A percentile compares a stretch with the other conserved stretches of the same genome.
phyloP scores from a whole-genome alignment of 2,329 filamentous ascomycete species.

The Penicillium sp. region DNA sequence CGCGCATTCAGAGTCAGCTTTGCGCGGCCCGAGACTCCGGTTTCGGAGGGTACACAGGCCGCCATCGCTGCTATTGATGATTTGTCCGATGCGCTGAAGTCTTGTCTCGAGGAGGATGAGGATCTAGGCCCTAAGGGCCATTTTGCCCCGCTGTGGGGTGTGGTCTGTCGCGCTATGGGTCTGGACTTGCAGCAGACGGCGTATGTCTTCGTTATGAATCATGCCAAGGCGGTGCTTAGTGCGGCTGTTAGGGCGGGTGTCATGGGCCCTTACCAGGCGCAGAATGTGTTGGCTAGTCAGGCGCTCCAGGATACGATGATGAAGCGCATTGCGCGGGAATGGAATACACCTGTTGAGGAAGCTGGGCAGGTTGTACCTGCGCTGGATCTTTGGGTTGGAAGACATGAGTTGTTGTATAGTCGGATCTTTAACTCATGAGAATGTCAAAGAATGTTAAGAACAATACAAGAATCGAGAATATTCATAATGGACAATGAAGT shows the following conservation, averaged over 20 bases:
- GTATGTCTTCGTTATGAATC: constrained; percentile 56
- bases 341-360: constrained; percentile 43
- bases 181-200: constrained; percentile 47
- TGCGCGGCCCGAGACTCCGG: constrained; percentile 8
- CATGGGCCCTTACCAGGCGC: constrained; percentile 58
- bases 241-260: constrained; percentile 56
- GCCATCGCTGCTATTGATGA: constrained; percentile 27
- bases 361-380: constrained; percentile 54
- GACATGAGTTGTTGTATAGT: constrained; percentile 58
- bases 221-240: constrained; percentile 55
- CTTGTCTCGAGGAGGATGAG: constrained; percentile 19
- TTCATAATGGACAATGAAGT: background rate
- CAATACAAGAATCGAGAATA: background rate
- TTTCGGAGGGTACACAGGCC: constrained; percentile 13
- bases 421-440: constrained; percentile 57
- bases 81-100: constrained; percentile 36
- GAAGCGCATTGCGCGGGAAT: constrained; percentile 42
- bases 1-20: constrained; percentile 40
- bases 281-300: constrained; percentile 48
- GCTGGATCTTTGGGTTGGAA: constrained; percentile 56
- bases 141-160: constrained; percentile 54
- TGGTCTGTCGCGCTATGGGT: constrained; percentile 46
- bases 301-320: constrained; percentile 47
- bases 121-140: constrained; percentile 43
- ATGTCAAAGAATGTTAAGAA: background rate